Evolutionary conservation across 1,139 yeast genomes (phyloP).

Genomic region (Candida freyschussii): DNA sequence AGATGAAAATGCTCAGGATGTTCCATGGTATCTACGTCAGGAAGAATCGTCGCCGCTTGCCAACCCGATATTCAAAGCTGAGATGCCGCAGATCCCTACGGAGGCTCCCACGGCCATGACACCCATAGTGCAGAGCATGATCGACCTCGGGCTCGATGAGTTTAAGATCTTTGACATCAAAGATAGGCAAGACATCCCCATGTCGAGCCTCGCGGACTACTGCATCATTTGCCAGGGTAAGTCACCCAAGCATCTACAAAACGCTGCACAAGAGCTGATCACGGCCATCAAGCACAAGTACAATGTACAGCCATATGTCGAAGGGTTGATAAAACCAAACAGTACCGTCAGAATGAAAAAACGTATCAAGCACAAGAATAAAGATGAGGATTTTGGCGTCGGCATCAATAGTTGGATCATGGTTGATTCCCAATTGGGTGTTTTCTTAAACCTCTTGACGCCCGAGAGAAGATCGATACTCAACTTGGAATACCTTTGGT

Average conservation of each 20-base stretch:
- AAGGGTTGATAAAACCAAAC: conserved; percentile 67
- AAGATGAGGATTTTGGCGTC: conserved; percentile 51
- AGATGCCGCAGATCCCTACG: conserved; percentile 48
- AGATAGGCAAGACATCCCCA: conserved; percentile 40
- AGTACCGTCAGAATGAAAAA: conserved; percentile 55
- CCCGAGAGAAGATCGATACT: conserved; percentile 60
- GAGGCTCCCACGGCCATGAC: conserved; percentile 49
- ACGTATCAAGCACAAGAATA: conserved; percentile 52
- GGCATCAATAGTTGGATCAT: conserved; percentile 72
- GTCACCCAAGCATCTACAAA: conserved; percentile 68
- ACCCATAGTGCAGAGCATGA: conserved; percentile 43
- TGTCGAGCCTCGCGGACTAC: conserved; percentile 39
- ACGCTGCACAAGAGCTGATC: conserved; percentile 59
- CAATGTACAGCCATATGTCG: conserved; percentile 46
- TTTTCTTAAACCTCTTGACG: conserved; percentile 70
- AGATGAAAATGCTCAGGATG: conserved; percentile 18
- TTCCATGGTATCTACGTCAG: conserved; percentile 64
- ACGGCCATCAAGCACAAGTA: conserved; percentile 41
- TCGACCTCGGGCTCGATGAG: conserved; percentile 59
- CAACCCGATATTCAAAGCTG: conserved; percentile 31
- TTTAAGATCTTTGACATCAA: conserved; percentile 55
- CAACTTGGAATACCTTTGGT: conserved; percentile 68
- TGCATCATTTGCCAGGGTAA: conserved; percentile 75
- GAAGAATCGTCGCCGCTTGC: conserved; percentile 39
- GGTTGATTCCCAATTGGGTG: conserved; percentile 58